These are phyloP conservation scores for Penicillium flavigenum DNA, from an alignment of 495 filamentous ascomycete genomes.

Conservation along the genomic window DNA sequence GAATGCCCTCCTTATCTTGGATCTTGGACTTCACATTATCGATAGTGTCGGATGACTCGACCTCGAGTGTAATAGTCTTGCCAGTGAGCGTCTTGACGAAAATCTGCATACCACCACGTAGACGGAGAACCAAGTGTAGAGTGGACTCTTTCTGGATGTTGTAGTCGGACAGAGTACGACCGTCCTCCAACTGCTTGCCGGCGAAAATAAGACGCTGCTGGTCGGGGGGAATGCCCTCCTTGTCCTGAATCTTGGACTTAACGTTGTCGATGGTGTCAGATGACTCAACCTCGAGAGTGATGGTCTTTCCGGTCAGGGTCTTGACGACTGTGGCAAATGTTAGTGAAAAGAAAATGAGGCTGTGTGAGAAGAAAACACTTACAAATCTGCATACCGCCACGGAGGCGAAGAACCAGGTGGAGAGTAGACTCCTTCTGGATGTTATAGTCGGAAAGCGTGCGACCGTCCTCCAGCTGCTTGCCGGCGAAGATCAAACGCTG, in stretches of 20 bases:
- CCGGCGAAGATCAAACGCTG: constrained; percentile 98
- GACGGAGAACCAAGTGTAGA: constrained; percentile 67
- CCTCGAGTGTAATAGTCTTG: constrained; percentile 71
- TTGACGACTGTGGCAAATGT: constrained; percentile 61
- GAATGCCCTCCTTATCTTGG: constrained; percentile 96
- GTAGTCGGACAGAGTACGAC: constrained; percentile 69
- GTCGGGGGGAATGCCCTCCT: constrained; percentile 76
- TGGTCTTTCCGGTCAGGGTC: constrained; percentile 95
- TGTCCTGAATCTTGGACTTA: constrained; percentile 76
- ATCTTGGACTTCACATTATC: constrained; percentile 99
- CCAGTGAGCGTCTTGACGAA: constrained; percentile 71
- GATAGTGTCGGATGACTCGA: constrained; percentile 85
- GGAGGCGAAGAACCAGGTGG: constrained; percentile 93
- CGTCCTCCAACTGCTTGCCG: constrained; percentile 71
- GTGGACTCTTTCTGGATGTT: constrained; percentile 75
- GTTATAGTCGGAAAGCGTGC: constrained; percentile 96
- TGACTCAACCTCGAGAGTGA: constrained; percentile 96
- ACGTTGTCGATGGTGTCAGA: constrained; percentile 97
- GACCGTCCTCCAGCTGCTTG: constrained; percentile 97
- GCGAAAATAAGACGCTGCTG: constrained; percentile 75
- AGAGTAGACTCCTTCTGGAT: constrained; percentile 98
- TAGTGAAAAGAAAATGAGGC: constrained; percentile 20
- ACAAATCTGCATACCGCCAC: constrained; percentile 99
- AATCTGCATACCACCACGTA: constrained; percentile 75
- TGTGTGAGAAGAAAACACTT: constrained; percentile 36